A percentile compares a stretch with the other conserved stretches of the same genome.
Evolutionary conservation across 73 alveolate genomes (phyloP).

Genomic region (Tetrahymena malaccensis): DNA sequence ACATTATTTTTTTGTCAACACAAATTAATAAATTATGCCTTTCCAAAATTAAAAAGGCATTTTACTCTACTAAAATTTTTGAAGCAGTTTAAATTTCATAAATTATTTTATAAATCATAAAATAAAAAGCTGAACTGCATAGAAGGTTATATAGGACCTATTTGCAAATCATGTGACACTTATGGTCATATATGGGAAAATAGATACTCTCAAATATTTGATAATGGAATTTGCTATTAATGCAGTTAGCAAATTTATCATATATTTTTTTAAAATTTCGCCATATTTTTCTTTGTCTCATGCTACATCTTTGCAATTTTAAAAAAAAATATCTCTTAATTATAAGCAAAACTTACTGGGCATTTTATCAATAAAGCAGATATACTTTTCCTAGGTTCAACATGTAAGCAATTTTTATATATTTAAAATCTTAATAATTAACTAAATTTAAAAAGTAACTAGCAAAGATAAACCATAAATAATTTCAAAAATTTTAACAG

Average conservation of each 20-base stretch:
- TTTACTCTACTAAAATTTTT: no score
- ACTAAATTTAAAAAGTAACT: not conserved
- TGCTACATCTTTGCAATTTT: no score
- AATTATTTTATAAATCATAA: no score
- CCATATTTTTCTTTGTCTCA: no score
- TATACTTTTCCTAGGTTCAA: not conserved
- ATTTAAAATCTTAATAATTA: no score
- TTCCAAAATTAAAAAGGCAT: no score
- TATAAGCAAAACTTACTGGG: not conserved
- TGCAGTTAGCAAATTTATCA: not conserved
- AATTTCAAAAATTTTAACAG: not conserved
- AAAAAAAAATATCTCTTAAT: no score
- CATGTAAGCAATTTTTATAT: not conserved
- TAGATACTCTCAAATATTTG: not conserved
- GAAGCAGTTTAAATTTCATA: not conserved
- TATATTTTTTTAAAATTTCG: no score
- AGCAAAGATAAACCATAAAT: not conserved
- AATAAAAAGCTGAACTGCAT: not conserved
- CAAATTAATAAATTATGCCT: no score
- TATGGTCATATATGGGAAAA: not conserved
- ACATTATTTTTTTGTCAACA: no score
- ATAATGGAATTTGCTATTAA: not conserved
- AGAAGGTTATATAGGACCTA: not conserved
- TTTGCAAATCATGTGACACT: not conserved
- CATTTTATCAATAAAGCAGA: not conserved